Base-by-base conservation (phyloP, 1,284 basidiomycete genomes). In the Coniophora puteana region DNA sequence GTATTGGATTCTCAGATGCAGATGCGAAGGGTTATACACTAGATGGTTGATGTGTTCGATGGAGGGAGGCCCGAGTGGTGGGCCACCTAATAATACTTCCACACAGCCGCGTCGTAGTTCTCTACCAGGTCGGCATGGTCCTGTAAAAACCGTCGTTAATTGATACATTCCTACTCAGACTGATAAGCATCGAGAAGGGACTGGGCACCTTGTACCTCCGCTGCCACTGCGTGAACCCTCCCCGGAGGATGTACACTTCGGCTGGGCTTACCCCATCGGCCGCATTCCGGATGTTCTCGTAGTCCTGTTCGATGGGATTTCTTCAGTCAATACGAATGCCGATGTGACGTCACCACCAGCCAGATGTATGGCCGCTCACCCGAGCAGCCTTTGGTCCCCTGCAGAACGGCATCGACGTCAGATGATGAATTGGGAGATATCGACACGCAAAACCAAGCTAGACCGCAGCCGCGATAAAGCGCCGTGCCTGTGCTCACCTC, bases 331-430 rank as follows among this genome's bases (percentile, higher is more conserved):
- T 14, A 31, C 14, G 35, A 20, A 11, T 42, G 7, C n/a, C n/a
- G n/a, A n/a, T n/a, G n/a, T n/a, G n/a, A n/a, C n/a, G n/a, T n/a
- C n/a, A n/a, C n/a, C n/a, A n/a, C n/a, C n/a, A n/a, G n/a, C n/a
- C n/a, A n/a, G n/a, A n/a, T n/a, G n/a, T n/a, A n/a, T n/a, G n/a
- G n/a, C n/a, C 8, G 24, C 72, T 22, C 59, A 88, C 86, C 44
- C 74, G 67, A 26, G 86, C 87, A 47, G 86, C 81, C 52, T 79
- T 80, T 0, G 87, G 86, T 14, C 86, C 87, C 33, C 86, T 89
- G 37, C 25, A 16, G 18, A 24, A 25, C 18, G 14, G 38, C 13
- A 33, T 16, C 24, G 17, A 33, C n/a, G n/a, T 50, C 14, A 41
- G 34, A 39, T 43, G 31, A 18, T 37, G 13, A 17, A 36, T 17